These are phyloP conservation scores for Tolypocladium sp. DNA, from an alignment of 2,329 filamentous ascomycete species.

Conservation along the genomic window DNA sequence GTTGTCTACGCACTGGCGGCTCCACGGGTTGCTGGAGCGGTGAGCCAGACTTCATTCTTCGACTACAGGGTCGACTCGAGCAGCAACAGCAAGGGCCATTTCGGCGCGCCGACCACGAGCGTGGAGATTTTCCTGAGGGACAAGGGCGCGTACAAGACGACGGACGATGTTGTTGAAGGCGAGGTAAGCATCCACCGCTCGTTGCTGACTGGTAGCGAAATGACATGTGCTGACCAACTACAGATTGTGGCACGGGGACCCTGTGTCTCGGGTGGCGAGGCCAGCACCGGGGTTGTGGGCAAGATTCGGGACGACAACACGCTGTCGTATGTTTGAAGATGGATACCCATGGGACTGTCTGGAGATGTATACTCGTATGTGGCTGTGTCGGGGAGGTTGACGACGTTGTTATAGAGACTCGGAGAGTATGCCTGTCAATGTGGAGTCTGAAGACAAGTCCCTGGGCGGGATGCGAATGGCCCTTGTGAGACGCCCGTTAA, in stretches of 20 bases:
- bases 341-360: not conserved
- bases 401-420: not conserved
- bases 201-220: not conserved
- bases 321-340: slow-evolving; percentile 42
- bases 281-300: slow-evolving; percentile 53
- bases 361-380: not conserved
- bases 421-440: not conserved
- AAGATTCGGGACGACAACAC: slow-evolving; percentile 66
- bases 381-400: not conserved
- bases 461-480: no score
- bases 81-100: slow-evolving; percentile 43
- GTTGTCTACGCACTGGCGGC: slow-evolving; percentile 80
- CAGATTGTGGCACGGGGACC: slow-evolving; percentile 66
- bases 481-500: not conserved
- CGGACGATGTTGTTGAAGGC: slow-evolving; percentile 52
- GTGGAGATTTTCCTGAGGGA: slow-evolving; percentile 71
- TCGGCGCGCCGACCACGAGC: slow-evolving; percentile 72
- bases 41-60: slow-evolving; percentile 79
- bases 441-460: not conserved
- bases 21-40: slow-evolving; percentile 74
- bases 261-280: slow-evolving; percentile 60
- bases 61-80: slow-evolving; percentile 62
- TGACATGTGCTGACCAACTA: not conserved
- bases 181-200: slow-evolving; percentile 40
- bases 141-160: slow-evolving; percentile 49